Evolutionary conservation across 73 alveolate genomes (phyloP).

Genomic region (Tetrahymena borealis): DNA sequence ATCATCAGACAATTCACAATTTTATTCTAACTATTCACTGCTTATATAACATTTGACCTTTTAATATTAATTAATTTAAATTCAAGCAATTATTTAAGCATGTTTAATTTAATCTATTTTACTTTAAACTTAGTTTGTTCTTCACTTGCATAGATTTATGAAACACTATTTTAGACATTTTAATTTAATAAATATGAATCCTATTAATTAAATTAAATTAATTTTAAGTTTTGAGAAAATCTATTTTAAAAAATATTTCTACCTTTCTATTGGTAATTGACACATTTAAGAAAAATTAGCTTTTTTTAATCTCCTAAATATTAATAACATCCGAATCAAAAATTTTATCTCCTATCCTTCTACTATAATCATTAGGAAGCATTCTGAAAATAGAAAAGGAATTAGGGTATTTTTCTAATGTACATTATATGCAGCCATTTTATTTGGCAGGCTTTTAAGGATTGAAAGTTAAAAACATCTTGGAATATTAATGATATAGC

Average conservation of each 20-base stretch:
- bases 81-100: not conserved
- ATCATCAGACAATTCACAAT: not conserved
- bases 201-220: not conserved
- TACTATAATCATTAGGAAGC: not conserved
- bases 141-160: not conserved
- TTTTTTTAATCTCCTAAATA: not conserved
- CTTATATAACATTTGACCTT: not conserved
- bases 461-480: not conserved
- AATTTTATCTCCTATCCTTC: not conserved
- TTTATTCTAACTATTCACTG: not conserved
- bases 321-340: not conserved
- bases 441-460: not conserved
- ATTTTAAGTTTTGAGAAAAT: not conserved
- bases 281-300: not conserved
- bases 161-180: not conserved
- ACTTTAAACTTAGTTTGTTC: not conserved
- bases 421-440: not conserved
- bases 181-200: not conserved
- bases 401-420: not conserved
- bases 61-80: not conserved
- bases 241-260: not conserved
- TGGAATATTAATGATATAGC: not conserved
- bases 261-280: not conserved
- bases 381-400: not conserved
- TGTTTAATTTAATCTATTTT: not conserved